A percentile compares a stretch with the other conserved stretches of the same genome.
Evolutionary conservation across 345 rosid genomes (phyloP).

Genomic region (Euclidium syriacum): DNA sequence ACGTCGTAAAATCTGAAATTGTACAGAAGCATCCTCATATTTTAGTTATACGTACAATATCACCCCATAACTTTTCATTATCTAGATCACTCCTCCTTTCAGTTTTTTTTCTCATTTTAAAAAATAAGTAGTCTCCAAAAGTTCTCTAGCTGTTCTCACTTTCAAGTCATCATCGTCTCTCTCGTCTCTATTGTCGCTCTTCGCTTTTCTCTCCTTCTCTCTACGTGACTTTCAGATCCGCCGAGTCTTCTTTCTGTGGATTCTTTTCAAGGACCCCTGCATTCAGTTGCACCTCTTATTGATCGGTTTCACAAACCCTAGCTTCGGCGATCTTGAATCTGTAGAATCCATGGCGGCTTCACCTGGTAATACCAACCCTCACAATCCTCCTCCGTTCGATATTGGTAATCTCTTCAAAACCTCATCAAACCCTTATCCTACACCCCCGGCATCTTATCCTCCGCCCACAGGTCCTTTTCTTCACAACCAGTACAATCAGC

Average conservation of each 20-base stretch:
- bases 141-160: slow-evolving; percentile 17
- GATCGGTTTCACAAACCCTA: slow-evolving; percentile 26
- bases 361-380: slow-evolving; percentile 41
- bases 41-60: not conserved
- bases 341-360: slow-evolving; percentile 41
- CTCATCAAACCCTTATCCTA: slow-evolving; percentile 34
- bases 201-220: not conserved
- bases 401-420: slow-evolving; percentile 41
- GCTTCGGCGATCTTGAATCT: slow-evolving; percentile 22
- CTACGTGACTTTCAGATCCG: slow-evolving; percentile 23
- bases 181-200: not conserved
- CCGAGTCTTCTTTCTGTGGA: slow-evolving; percentile 22
- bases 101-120: not conserved
- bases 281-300: not conserved
- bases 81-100: not conserved
- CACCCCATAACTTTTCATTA: not conserved
- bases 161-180: slow-evolving; percentile 26
- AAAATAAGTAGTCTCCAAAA: slow-evolving; percentile 16
- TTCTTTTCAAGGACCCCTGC: not conserved
- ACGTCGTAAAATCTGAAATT: too few relatives aligned
- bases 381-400: slow-evolving; percentile 35
- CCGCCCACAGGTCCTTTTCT: slow-evolving; percentile 47
- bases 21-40: not conserved
- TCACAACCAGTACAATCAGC: slow-evolving; percentile 43
- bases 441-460: slow-evolving; percentile 55